A percentile compares a stretch with the other conserved stretches of the same genome.
phyloP scores from a whole-genome alignment of 495 filamentous ascomycete genomes.

The Aspergillus sclerotiicarbonarius region DNA sequence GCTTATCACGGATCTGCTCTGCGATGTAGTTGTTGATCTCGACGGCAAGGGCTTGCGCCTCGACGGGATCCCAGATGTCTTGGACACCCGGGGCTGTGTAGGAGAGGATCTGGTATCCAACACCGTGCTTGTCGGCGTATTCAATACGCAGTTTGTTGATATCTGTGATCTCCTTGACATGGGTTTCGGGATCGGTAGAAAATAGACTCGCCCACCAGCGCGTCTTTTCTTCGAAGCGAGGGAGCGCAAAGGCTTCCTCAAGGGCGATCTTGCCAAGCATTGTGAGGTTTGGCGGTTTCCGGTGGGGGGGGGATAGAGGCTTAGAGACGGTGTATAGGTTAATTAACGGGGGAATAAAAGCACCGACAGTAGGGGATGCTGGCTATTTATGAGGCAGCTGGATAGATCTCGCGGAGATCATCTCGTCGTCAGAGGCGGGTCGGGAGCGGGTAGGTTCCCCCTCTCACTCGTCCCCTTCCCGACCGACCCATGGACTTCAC shows the following conservation, averaged over 20 bases:
- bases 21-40: constrained; percentile 61
- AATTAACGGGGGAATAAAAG: too few relatives aligned
- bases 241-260: constrained; percentile 52
- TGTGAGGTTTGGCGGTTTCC: constrained; percentile 13
- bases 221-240: constrained; percentile 47
- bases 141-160: constrained; percentile 51
- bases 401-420: background rate
- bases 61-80: constrained; percentile 50
- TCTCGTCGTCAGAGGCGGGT: constrained; percentile 1
- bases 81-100: constrained; percentile 58
- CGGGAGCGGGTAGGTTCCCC: constrained; percentile 3
- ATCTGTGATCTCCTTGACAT: constrained; percentile 44
- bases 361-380: background rate
- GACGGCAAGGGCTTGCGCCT: constrained; percentile 43
- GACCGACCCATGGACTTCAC: background rate
- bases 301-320: background rate
- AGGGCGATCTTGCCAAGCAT: constrained; percentile 54
- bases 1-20: constrained; percentile 46
- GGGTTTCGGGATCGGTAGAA: constrained; percentile 42
- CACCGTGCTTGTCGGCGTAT: constrained; percentile 55
- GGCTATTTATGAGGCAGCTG: background rate
- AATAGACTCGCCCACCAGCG: constrained; percentile 47
- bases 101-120: constrained; percentile 60
- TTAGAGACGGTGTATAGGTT: background rate
- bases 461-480: background rate